A percentile compares a stretch with the other conserved stretches of the same genome.
Conservation (phyloP, 495 filamentous ascomycete species). For the Podospora sp. region DNA sequence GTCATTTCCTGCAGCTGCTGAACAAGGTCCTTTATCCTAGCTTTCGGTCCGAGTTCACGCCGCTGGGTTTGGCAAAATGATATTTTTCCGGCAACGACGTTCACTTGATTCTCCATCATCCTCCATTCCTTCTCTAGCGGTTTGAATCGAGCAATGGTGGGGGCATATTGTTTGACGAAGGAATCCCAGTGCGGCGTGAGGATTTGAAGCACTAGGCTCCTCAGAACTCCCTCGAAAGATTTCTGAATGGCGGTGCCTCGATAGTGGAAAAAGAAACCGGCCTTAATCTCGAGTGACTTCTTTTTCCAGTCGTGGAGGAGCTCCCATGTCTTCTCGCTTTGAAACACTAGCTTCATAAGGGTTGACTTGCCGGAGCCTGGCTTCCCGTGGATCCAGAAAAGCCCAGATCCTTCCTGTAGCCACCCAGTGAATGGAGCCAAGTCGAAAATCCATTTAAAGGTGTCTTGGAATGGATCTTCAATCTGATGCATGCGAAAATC, state of each 20-base stretch:
- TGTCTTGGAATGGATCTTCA: background rate
- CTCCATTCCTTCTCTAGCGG: no score
- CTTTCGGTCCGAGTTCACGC: no score
- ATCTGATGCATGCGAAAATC: background rate
- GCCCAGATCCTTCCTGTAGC: constrained; percentile 10
- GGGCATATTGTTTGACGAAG: background rate
- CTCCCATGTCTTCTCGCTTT: constrained; percentile 6
- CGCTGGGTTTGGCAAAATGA: no score
- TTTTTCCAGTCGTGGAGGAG: constrained; percentile 4
- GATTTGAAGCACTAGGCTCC: constrained; percentile 3
- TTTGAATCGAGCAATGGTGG: no score
- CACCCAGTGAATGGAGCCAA: background rate
- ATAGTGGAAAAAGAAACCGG: constrained; percentile 17
- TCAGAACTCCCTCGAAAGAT: constrained; percentile 47
- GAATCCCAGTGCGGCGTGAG: background rate
- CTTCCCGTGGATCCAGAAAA: constrained; percentile 53
- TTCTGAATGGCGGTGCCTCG: constrained; percentile 38
- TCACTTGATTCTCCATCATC: no score
- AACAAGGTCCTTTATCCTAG: no score
- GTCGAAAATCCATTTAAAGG: constrained; percentile 3
- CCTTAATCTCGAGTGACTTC: background rate
- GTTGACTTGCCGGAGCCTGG: constrained; percentile 55
- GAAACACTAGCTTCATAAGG: constrained; percentile 46
- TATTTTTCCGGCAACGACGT: no score
- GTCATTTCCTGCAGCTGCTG: no score